A percentile compares a stretch with the other conserved stretches of the same genome.
These are phyloP conservation scores for Chrysochromulina parva DNA, from an alignment of 78 protist species.

Conservation along the genomic window DNA sequence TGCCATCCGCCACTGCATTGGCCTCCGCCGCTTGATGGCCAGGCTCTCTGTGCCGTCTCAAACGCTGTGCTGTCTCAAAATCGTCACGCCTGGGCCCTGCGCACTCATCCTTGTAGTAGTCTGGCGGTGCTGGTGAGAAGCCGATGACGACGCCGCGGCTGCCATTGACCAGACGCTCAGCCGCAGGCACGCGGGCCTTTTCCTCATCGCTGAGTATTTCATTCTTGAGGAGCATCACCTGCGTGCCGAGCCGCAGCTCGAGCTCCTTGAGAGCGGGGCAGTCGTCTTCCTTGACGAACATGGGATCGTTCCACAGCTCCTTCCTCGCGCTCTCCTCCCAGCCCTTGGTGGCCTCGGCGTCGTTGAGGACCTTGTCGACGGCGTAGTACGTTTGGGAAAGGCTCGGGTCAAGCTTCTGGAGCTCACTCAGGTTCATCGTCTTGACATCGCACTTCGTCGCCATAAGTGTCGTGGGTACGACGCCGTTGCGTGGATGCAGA, in stretches of 20 bases:
- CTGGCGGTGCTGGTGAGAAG: not conserved
- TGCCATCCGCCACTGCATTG: not conserved
- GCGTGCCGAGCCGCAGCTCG: conserved; percentile 57
- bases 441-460: not conserved
- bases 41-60: no score
- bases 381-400: not conserved
- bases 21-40: no score
- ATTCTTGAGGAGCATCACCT: conserved; percentile 66
- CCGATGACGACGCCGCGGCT: conserved; percentile 64
- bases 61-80: no score
- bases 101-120: not conserved
- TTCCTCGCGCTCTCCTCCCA: not conserved
- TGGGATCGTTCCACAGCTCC: not conserved
- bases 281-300: not conserved
- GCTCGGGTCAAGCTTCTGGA: not conserved
- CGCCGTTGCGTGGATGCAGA: not conserved
- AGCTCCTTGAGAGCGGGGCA: not conserved
- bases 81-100: not conserved
- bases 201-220: conserved; percentile 12
- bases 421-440: not conserved
- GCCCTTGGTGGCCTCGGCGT: not conserved
- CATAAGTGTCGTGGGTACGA: conserved; percentile 20
- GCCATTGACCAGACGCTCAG: conserved; percentile 71
- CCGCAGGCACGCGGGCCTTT: not conserved
- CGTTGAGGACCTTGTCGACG: not conserved